Evolutionary conservation across 2,329 filamentous ascomycete species (phyloP), one percentile per base, ranked within the genome.

Genomic region (Xylaria sp.): DNA sequence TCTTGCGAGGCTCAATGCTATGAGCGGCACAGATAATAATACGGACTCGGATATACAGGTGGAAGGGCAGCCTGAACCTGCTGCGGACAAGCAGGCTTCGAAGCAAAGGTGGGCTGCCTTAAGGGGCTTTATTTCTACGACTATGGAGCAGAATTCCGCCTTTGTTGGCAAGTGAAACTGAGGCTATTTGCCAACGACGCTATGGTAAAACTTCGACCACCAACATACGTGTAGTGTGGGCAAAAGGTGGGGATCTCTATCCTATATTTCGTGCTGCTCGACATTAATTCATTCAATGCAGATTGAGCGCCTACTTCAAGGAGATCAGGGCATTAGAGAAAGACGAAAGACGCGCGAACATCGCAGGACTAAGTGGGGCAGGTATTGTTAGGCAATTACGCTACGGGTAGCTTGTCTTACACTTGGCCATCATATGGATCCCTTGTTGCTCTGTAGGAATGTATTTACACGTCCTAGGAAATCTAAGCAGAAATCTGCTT

Each of bases 111-210:
- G 92, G 90, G 90, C 90, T 31, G 92, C 92, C 15, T 75, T 98
- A 76, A 87, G 94, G 70, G 88, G 83, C 9, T 96, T 94, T 73
- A 96, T 97, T 54, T 89, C 91, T 1, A 84, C 89, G 43, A 97
- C 92, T 0, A 92, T 97, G 88, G 92, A 97, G 78, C 90, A 92
- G 77, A 94, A 94, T 70, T 87, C 90, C 14, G 91, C 90, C 2
- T 96, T 96, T 73, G 76, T 82, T 42, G 66, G 21, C 37, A 74
- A 74, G 38, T n/a, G 65, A 46, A 64, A 68, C 35, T 69, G 63
- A 72, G 61, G 35, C 8, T 51, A 46, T 38, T 21, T 11, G 4
- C 8, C 17, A 17, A 53, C 42, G 45, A 57, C 25, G 21, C 28
- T 21, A 37, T 40, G 40, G 56, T 61, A 15, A 45, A 58, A 52